Conservation (phyloP, 148 eudicot genomes). For the Salicornia ramosissima region DNA sequence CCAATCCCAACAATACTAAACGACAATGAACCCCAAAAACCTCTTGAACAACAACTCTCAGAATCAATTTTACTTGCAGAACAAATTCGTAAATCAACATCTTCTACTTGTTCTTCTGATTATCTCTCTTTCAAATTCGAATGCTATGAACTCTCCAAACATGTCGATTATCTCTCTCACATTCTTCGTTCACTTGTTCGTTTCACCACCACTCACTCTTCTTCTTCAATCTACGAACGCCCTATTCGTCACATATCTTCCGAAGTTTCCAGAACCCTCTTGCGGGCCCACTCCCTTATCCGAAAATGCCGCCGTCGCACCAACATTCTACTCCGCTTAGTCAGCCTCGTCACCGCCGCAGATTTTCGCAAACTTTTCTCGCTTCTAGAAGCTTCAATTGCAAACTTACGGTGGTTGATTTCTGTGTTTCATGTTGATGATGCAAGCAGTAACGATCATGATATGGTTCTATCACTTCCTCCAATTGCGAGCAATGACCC, state of each 20-base stretch:
- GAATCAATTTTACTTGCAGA: slow-evolving; percentile 48
- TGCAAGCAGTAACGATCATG: background rate
- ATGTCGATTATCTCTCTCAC: slow-evolving; percentile 32
- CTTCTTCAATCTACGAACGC: slow-evolving; percentile 39
- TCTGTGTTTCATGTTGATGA: slow-evolving; percentile 30
- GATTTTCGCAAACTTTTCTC: slow-evolving; percentile 49
- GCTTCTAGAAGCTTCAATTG: slow-evolving; percentile 51
- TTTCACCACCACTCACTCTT: slow-evolving; percentile 19
- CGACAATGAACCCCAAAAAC: slow-evolving; percentile 23
- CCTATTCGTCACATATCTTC: slow-evolving; percentile 52
- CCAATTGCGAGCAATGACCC: slow-evolving; percentile 87
- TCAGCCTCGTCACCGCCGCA: slow-evolving; percentile 46
- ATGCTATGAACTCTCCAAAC: slow-evolving; percentile 38
- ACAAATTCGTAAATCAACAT: slow-evolving; percentile 27
- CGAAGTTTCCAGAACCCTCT: slow-evolving; percentile 37
- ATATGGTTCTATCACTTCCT: slow-evolving; percentile 46
- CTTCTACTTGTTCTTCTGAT: slow-evolving; percentile 35
- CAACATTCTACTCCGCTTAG: slow-evolving; percentile 40
- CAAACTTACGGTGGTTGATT: slow-evolving; percentile 64
- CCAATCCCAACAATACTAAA: background rate
- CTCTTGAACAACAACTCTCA: slow-evolving; percentile 36
- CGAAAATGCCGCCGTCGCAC: slow-evolving; percentile 59
- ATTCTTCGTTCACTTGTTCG: slow-evolving; percentile 57
- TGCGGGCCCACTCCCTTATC: slow-evolving; percentile 35
- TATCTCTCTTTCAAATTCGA: slow-evolving; percentile 39